Evolutionary conservation across 768 basidiomycete genomes (phyloP), one percentile per base, ranked within the genome.

Genomic region (Podaxis pistillaris): DNA sequence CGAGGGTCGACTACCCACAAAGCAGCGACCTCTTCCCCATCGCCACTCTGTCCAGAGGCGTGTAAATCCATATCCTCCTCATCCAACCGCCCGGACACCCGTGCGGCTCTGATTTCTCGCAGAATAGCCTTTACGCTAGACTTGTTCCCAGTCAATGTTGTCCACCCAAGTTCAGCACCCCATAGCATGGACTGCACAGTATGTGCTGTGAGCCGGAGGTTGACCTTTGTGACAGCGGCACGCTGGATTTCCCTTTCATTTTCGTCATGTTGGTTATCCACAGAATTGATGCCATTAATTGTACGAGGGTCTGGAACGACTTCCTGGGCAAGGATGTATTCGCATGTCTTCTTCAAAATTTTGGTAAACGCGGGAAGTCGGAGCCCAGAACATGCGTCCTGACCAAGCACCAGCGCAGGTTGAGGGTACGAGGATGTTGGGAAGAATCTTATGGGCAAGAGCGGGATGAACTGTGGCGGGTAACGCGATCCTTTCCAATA

Each of bases 91-190:
- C 74, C 74, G 33, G 72, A 70, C 28, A 75, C 67, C 33, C 75
- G 75, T 1, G 75, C 74, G 15, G 72, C 68, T 60, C 78, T 83
- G 72, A 93, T 81, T 71, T 89, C 89, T 63, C 86, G 79, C 63
- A 94, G 64, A n/a, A 95, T 78, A 24, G 86, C 86, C 68, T 82
- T 86, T 26, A 94, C 85, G 66, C 93, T 93, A 33, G 88, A 81
- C 65, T 85, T 80, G 67, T 96, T 96, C 8, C 92, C 92, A 3
- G 93, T 95, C 53, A 96, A 76, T n/a, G 91, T 93, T 64, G 94
- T 95, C 90, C 90, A 88, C 0, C 88, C 86, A 28, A 82, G 74
- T 41, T 75, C 75, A 0, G 88, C 84, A 15, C 93, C 94, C 69
- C 83, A 84, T 19, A 87, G 74, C 76, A 94, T 77, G 58, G 88